A percentile compares a stretch with the other conserved stretches of the same genome.
These are phyloP conservation scores for Colletotrichum falcatum DNA, from an alignment of 2,329 filamentous ascomycete genomes.

Conservation along the genomic window DNA sequence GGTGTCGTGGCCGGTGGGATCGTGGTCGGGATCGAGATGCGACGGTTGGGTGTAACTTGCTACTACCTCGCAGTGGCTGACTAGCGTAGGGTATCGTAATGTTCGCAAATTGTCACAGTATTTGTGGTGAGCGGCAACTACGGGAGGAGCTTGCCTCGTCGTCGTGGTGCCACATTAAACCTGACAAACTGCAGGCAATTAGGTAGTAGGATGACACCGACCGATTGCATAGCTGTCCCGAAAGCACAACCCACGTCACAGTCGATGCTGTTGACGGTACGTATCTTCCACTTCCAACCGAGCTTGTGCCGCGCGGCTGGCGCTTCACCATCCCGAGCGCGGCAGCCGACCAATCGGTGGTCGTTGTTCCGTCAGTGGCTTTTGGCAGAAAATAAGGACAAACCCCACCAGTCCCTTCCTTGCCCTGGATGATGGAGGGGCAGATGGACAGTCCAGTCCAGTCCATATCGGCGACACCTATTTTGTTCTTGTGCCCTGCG, in stretches of 20 bases:
- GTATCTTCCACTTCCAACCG: slow-evolving; percentile 5
- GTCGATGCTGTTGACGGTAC: slow-evolving; percentile 7
- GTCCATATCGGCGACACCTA: slow-evolving; percentile 16
- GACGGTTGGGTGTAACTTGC: background rate
- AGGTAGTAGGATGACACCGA: slow-evolving; percentile 14
- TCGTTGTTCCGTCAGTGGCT: background rate
- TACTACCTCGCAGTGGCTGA: background rate
- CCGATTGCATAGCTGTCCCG: slow-evolving; percentile 36
- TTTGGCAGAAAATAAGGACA: slow-evolving; percentile 17
- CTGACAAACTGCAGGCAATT: slow-evolving; percentile 8
- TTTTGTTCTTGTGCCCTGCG: slow-evolving; percentile 27
- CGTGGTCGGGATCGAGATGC: slow-evolving; percentile 6
- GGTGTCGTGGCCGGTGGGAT: slow-evolving; percentile 7
- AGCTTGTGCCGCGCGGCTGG: slow-evolving; percentile 21
- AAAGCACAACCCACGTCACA: slow-evolving; percentile 40
- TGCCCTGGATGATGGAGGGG: slow-evolving; percentile 39
- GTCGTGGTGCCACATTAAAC: slow-evolving; percentile 1
- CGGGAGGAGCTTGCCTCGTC: slow-evolving; percentile 23
- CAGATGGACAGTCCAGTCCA: slow-evolving; percentile 13
- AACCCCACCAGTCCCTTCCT: slow-evolving; percentile 32
- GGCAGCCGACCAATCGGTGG: slow-evolving; percentile 27
- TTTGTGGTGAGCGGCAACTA: background rate
- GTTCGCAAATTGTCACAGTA: background rate
- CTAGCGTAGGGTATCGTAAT: background rate
- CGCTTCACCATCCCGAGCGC: background rate